Percentiles rank a stretch among this genome's conserved stretches.
phyloP scores from a whole-genome alignment of 805 yeast genomes.

The Yarrowia sp. region DNA sequence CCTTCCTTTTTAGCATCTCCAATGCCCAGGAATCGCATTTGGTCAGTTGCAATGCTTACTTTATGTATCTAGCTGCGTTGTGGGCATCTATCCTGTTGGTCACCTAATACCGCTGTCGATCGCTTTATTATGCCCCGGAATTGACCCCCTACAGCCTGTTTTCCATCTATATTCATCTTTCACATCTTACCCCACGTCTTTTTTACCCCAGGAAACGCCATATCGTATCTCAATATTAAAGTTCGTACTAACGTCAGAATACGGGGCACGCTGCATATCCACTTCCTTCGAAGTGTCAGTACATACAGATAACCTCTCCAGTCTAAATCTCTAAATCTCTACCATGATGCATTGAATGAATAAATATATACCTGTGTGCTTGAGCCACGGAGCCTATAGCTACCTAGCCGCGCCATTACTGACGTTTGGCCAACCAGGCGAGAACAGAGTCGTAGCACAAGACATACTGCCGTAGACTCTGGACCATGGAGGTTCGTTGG shows the following conservation, averaged over 20 bases:
- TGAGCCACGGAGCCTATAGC: neutral
- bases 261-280: neutral
- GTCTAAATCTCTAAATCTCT: neutral
- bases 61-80: neutral
- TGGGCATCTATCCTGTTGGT: neutral
- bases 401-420: neutral
- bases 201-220: neutral
- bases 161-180: neutral
- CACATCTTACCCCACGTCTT: neutral
- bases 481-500: slow-evolving; percentile 82
- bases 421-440: slow-evolving; percentile 30
- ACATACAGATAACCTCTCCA: neutral
- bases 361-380: slow-evolving; percentile 8
- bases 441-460: slow-evolving; percentile 64
- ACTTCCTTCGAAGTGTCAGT: neutral
- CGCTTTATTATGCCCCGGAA: neutral
- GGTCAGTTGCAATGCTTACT: slow-evolving; percentile 1
- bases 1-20: neutral
- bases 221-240: neutral
- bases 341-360: slow-evolving; percentile 22
- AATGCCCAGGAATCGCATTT: neutral
- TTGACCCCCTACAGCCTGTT: neutral
- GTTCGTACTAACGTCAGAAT: neutral
- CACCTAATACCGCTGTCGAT: neutral
- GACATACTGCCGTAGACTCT: slow-evolving; percentile 68